These are phyloP conservation scores for Rutidosis leptorrhynchoides DNA, from an alignment of 129 eudicot genomes.

Conservation along the genomic window DNA sequence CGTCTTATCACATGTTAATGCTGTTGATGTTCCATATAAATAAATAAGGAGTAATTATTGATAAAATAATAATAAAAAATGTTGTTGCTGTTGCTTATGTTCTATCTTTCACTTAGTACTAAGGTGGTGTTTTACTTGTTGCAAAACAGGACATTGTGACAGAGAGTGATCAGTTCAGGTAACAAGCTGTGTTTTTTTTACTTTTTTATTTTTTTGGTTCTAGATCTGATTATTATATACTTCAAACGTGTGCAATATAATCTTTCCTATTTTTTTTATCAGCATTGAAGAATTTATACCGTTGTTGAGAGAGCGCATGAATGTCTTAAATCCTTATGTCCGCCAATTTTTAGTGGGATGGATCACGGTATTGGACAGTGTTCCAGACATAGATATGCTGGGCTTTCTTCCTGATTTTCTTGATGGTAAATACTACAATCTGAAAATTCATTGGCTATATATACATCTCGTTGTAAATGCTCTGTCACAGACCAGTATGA, in stretches of 20 bases:
- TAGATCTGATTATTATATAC: conserved; percentile 8
- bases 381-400: conserved; percentile 95
- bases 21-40: too few relatives aligned
- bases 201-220: conserved; percentile 16
- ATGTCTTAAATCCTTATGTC: conserved; percentile 92
- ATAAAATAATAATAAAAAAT: too few relatives aligned
- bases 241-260: neutral
- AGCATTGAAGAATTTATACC: conserved; percentile 99
- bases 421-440: conserved; percentile 58
- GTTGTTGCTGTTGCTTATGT: conserved; percentile 8
- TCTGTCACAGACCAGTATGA: conserved; percentile 15
- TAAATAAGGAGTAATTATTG: too few relatives aligned
- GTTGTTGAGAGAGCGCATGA: conserved; percentile 93
- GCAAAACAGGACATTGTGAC: conserved; percentile 84
- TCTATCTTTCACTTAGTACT: conserved; percentile 15
- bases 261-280: conserved; percentile 23
- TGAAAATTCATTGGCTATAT: conserved; percentile 10
- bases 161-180: conserved; percentile 96
- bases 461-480: conserved; percentile 12
- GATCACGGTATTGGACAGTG: conserved; percentile 97
- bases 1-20: neutral
- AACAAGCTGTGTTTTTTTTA: conserved; percentile 11
- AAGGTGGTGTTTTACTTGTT: conserved; percentile 30
- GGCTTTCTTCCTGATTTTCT: conserved; percentile 99
- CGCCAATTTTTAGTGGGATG: conserved; percentile 97